Base-by-base conservation (phyloP, 345 rosid species). In the Noccaea caerulescens region DNA sequence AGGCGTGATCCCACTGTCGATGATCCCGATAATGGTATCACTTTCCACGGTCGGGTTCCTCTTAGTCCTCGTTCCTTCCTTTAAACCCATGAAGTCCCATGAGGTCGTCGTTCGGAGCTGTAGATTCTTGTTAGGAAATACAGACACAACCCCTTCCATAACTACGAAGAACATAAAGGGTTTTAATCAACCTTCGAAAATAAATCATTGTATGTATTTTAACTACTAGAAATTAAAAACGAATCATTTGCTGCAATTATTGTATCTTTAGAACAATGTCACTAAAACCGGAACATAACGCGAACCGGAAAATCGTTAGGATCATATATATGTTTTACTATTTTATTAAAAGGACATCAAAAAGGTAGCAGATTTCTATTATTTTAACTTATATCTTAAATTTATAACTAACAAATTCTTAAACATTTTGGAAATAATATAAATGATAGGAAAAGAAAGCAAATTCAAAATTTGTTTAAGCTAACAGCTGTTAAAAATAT, bases 41-140 rank as follows among this genome's bases (percentile, higher is more conserved):
- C 82, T 83, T 45, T 79, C 82, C 18, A 7, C 33, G 0, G 8
- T 7, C 0, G 50, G 68, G 11, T 63, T 61, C n/a, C 70, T 16
- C 1, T 47, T 55, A 0, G 72, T 69, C 0, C 33, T 66, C 5
- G 14, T 23, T 30, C 53, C 77, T 59, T 73, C 64, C 34, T 52
- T 61, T 10, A 85, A 44, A 5, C 87, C 90, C 70, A 86, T 39
- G 64, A 85, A 86, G 62, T 82, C 80, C 93, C 90, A 88, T 1
- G 88, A 88, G 53, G 79, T 52, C 45, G 90, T 83, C 0, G 90
- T 86, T 1, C 63, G 84, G 45, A 76, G 81, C 10, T 83, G 65
- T 5, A 59, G 16, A 7, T n/a, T 77, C 20, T 4, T 68, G 46
- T 68, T 84, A 0, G 84, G 88, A 43, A 84, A 82, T 10, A 88